These are phyloP conservation scores for Vitis hybrid DNA, from an alignment of 177 flowering plant genomes.

Conservation along the genomic window DNA sequence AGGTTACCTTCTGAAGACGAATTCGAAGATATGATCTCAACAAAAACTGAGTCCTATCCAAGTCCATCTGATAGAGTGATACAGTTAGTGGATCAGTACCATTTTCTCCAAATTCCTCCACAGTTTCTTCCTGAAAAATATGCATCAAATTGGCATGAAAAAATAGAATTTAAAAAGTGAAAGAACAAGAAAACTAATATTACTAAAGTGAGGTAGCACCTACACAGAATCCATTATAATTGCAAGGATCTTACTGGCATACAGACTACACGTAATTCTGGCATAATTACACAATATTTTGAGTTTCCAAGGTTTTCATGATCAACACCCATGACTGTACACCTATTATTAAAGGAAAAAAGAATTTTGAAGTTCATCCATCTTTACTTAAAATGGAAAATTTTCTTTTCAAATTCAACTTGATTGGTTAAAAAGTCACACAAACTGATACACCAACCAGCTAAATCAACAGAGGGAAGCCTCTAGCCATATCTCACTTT, in stretches of 20 bases:
- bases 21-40: constrained; percentile 84
- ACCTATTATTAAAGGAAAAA: background rate
- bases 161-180: background rate
- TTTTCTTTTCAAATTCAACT: too few relatives aligned
- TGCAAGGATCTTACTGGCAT: background rate
- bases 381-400: background rate
- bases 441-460: too few relatives aligned
- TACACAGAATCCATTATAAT: background rate
- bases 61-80: constrained; percentile 88
- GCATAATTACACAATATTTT: background rate
- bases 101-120: constrained; percentile 51
- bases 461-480: too few relatives aligned
- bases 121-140: constrained; percentile 62
- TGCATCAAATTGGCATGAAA: background rate
- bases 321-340: background rate
- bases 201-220: background rate
- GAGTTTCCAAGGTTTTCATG: background rate
- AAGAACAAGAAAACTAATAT: background rate
- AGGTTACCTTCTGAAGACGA: constrained; percentile 82
- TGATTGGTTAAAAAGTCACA: too few relatives aligned
- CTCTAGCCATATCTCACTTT: too few relatives aligned
- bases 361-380: background rate
- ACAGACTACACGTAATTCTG: too few relatives aligned
- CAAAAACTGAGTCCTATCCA: constrained; percentile 75
- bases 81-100: constrained; percentile 70